Evolutionary conservation across 345 rosid species (phyloP).

Genomic region (Brassica juncea): DNA sequence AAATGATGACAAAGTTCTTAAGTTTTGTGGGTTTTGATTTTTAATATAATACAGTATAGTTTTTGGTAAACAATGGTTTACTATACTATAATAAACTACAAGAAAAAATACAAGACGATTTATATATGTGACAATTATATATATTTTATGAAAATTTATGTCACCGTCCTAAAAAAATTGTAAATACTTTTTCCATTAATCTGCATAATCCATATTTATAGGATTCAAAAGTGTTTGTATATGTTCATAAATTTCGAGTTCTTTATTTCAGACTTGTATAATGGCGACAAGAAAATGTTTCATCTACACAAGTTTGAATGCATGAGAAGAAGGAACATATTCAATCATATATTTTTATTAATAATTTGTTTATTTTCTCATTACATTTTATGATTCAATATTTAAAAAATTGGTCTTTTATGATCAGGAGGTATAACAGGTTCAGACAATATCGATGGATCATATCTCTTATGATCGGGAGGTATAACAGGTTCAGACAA

Average conservation of each 20-base stretch:
- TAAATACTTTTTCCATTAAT: background rate
- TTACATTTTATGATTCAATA: background rate
- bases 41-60: slow-evolving; percentile 9
- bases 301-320: background rate
- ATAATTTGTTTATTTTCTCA: too few relatives aligned
- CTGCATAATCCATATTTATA: background rate
- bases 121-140: too few relatives aligned
- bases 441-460: too few relatives aligned
- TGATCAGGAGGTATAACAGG: too few relatives aligned
- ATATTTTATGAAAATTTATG: too few relatives aligned
- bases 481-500: too few relatives aligned
- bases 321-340: too few relatives aligned
- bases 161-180: background rate
- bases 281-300: background rate
- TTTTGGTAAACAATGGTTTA: background rate
- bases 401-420: background rate
- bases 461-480: too few relatives aligned
- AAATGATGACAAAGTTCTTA: background rate
- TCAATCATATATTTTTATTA: background rate
- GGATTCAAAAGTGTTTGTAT: background rate
- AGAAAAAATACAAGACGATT: background rate
- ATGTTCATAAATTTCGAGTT: background rate
- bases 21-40: background rate
- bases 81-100: background rate
- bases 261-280: background rate